Conservation (phyloP, 1,284 basidiomycete genomes). For the Ustilago trichophora region DNA sequence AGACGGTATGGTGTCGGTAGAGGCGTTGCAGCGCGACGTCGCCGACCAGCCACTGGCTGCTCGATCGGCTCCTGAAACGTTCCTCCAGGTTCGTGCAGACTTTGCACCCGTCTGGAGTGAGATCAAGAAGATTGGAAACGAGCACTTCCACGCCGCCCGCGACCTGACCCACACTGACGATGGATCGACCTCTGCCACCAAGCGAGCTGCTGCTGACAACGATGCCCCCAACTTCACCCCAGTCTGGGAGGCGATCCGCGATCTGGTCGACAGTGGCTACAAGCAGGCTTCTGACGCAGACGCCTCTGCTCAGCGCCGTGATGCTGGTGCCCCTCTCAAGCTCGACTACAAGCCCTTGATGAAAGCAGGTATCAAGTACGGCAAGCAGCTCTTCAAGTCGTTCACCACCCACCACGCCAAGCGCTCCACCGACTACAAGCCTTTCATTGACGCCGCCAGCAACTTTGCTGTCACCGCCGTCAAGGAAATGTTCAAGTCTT, state of each 20-base stretch:
- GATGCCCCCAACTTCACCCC: constrained; percentile 41
- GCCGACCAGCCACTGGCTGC: constrained; percentile 9
- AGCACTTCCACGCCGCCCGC: constrained; percentile 32
- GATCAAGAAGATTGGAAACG: constrained; percentile 50
- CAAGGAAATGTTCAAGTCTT: constrained; percentile 40
- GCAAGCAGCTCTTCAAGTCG: constrained; percentile 40
- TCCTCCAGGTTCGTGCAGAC: constrained; percentile 40
- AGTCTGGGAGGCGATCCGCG: constrained; percentile 51
- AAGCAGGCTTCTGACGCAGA: constrained; percentile 17
- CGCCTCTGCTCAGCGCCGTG: constrained; percentile 17
- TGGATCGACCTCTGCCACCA: constrained; percentile 6
- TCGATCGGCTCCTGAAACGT: not conserved
- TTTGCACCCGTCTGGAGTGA: constrained; percentile 51
- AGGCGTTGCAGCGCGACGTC: constrained; percentile 24
- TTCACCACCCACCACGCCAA: constrained; percentile 39
- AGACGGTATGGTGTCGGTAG: constrained; percentile 18
- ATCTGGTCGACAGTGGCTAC: constrained; percentile 49
- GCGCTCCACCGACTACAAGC: constrained; percentile 70
- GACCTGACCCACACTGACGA: constrained; percentile 3
- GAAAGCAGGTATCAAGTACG: constrained; percentile 38
- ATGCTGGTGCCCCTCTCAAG: constrained; percentile 15
- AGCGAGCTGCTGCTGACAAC: constrained; percentile 18
- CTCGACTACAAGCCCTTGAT: constrained; percentile 48
- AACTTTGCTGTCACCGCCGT: constrained; percentile 34
- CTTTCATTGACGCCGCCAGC: constrained; percentile 77